Evolutionary conservation across 2,329 filamentous ascomycete genomes (phyloP).

Genomic region (Penicillium sp.): DNA sequence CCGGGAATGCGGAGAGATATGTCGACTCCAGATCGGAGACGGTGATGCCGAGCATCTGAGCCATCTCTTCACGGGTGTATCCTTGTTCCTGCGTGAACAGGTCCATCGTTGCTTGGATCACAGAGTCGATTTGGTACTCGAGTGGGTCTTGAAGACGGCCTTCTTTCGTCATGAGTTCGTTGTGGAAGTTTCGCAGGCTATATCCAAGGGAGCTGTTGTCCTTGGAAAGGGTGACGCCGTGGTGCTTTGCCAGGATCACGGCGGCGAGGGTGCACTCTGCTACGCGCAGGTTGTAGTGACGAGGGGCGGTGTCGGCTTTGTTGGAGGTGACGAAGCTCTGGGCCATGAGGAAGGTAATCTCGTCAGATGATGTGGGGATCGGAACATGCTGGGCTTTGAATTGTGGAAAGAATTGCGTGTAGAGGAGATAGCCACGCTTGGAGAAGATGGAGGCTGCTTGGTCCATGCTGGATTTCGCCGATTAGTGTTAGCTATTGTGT

Average conservation of each 20-base stretch:
- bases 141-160: slow-evolving; percentile 49
- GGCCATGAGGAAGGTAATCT: slow-evolving; percentile 86
- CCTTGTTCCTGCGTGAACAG: slow-evolving; percentile 75
- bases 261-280: slow-evolving; percentile 93
- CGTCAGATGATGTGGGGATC: slow-evolving; percentile 75
- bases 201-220: slow-evolving; percentile 81
- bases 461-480: slow-evolving; percentile 66
- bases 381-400: slow-evolving; percentile 73
- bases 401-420: slow-evolving; percentile 80
- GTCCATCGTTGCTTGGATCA: slow-evolving; percentile 65
- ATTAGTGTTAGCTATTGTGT: neutral
- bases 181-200: slow-evolving; percentile 81
- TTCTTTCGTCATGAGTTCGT: slow-evolving; percentile 64
- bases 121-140: slow-evolving; percentile 66
- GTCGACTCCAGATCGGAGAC: slow-evolving; percentile 68
- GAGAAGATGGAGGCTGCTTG: slow-evolving; percentile 95
- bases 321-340: slow-evolving; percentile 92
- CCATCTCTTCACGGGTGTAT: slow-evolving; percentile 84
- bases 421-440: slow-evolving; percentile 76
- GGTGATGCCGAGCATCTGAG: slow-evolving; percentile 63
- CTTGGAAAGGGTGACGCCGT: slow-evolving; percentile 62
- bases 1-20: slow-evolving; percentile 84
- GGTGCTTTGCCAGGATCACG: slow-evolving; percentile 58
- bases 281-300: slow-evolving; percentile 94
- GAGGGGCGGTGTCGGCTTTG: slow-evolving; percentile 88